Evolutionary conservation across 176 grass and related monocot species (phyloP).

Genomic region (Alloteropsis semialata): DNA sequence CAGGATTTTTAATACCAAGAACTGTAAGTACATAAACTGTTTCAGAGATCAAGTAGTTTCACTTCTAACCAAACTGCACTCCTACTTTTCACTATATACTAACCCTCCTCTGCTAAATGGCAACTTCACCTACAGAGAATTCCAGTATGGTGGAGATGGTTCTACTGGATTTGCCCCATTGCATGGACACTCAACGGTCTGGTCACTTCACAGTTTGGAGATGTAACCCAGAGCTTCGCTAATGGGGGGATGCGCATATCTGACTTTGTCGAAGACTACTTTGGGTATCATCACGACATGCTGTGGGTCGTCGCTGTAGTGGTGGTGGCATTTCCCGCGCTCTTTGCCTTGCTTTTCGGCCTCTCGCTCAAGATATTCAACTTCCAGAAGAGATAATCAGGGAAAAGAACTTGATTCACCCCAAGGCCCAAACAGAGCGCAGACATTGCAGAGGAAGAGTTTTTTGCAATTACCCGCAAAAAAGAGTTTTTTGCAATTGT

Average conservation of each 20-base stretch:
- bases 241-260: neutral
- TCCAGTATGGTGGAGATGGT: constrained; percentile 88
- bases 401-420: neutral
- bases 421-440: neutral
- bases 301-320: constrained; percentile 49
- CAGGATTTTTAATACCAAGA: constrained; percentile 69
- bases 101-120: neutral
- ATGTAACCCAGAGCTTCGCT: constrained; percentile 20
- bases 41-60: neutral
- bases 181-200: constrained; percentile 80
- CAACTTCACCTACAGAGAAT: constrained; percentile 40
- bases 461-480: neutral
- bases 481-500: neutral
- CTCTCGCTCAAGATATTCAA: constrained; percentile 69
- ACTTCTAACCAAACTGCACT: neutral
- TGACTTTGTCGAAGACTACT: constrained; percentile 55
- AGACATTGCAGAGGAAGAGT: neutral
- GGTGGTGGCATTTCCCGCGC: constrained; percentile 37
- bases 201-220: constrained; percentile 69
- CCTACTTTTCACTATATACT: constrained; percentile 5
- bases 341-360: constrained; percentile 71
- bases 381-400: constrained; percentile 67
- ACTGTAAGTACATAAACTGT: constrained; percentile 50
- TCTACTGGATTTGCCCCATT: constrained; percentile 64
- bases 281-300: constrained; percentile 54